Base-by-base conservation (phyloP, 2,329 filamentous ascomycete species). In the Tolypocladium tropicale region DNA sequence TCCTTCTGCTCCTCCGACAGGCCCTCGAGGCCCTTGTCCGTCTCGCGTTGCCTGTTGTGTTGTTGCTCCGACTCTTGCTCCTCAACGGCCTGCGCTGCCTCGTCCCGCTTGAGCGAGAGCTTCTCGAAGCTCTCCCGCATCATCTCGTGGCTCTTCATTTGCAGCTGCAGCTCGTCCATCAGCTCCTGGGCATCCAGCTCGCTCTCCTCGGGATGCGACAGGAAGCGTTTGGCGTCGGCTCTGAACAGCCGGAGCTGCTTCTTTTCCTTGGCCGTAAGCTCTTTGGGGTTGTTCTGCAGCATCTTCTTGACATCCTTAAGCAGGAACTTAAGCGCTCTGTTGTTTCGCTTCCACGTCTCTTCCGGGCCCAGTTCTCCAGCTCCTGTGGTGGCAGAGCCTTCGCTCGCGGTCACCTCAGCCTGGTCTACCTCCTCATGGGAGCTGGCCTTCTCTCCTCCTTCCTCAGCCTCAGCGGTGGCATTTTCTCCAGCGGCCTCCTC, bases 211-310 rank as follows among this genome's bases (percentile, higher is more conserved):
- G 70, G 66, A 2, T 65, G 65, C 30, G 67, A 63, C 43, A 93
- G 76, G 49, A 87, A 80, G 50, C 79, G 78, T 64, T 82, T 83
- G 50, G 89, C 78, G 30, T 81, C 77, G 63, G 80, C 80, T 58
- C 86, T 76, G 73, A 95, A 89, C n/a, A 79, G 74, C 53, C 90
- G 87, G 55, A 95, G 78, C 55, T 85, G 80, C 67, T 86, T 83
- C 76, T 93, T 94, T 67, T 86, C 83, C 68, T 85, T 87, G 55
- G 82, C 88, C 34, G 80, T 79, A 36, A 91, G 74, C 30, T 76
- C 66, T 43, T 64, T 65, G 58, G 77, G 74, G 57, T 80, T 77
- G 11, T 77, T 74, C 56, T 68, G 64, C 6, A 72, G 59, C 14
- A 72, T 66, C 49, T 65, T 66, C 60, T 66, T 68, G 32, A 68